Conservation (phyloP, 306 rosid genomes). For the Mucuna pruriens region DNA sequence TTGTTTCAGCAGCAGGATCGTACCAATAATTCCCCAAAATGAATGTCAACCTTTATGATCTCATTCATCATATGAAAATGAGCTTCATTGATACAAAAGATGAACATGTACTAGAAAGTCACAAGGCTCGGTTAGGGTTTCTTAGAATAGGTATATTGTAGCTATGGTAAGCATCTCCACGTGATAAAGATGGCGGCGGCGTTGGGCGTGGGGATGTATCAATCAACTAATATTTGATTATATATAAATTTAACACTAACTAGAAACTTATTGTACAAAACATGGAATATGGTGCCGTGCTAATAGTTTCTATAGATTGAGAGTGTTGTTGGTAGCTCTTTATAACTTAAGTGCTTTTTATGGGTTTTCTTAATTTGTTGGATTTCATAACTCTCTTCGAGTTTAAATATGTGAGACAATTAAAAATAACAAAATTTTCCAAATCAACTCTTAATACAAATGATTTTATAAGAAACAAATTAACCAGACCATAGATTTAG, state of each 20-base stretch:
- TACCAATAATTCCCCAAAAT: constrained; percentile 17
- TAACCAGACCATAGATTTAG: not conserved
- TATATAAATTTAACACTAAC: not conserved
- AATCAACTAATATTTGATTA: not conserved
- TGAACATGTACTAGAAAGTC: not conserved
- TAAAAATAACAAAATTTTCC: not conserved
- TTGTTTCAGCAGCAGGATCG: constrained; percentile 4
- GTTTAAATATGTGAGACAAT: not conserved
- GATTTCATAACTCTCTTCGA: not conserved
- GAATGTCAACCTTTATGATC: not conserved
- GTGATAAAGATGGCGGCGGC: constrained; percentile 14
- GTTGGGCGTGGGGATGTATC: not conserved
- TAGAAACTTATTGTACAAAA: not conserved
- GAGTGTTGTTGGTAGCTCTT: not conserved
- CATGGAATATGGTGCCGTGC: not conserved
- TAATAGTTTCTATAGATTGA: constrained; percentile 15
- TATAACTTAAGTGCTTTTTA: not conserved
- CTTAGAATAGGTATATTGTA: not conserved
- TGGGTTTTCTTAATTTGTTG: not conserved
- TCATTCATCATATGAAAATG: constrained; percentile 1
- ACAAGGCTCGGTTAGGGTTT: constrained; percentile 33
- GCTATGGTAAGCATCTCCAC: not conserved
- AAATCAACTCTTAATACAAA: not conserved
- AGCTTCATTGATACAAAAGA: constrained; percentile 27
- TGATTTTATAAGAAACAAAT: not conserved